These are phyloP conservation scores for Albatrellus sp. DNA, from an alignment of 1,284 basidiomycete species.

Conservation along the genomic window DNA sequence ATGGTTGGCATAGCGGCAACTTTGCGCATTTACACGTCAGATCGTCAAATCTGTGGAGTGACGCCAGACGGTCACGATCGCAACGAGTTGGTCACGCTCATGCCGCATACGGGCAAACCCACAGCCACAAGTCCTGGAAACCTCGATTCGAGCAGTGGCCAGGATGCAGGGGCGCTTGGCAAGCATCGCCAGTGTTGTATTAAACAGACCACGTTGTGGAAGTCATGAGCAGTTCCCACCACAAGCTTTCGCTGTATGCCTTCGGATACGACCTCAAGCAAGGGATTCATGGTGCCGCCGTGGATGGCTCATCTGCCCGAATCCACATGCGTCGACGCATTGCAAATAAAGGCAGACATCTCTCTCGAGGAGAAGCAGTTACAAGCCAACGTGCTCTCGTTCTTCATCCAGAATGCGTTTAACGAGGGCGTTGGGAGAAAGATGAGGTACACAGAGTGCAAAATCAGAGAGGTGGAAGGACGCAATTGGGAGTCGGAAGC, in stretches of 20 bases:
- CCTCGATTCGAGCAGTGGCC: too few species aligned
- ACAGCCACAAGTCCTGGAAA: too few species aligned
- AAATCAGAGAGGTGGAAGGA: conserved; percentile 12
- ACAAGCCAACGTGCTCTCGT: neutral
- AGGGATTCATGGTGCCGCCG: neutral
- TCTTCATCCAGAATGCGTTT: neutral
- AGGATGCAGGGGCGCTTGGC: too few species aligned
- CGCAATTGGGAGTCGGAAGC: conserved; percentile 25
- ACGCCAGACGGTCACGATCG: too few species aligned
- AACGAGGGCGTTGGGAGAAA: neutral
- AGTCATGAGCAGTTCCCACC: too few species aligned
- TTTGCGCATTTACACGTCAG: too few species aligned
- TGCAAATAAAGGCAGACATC: neutral
- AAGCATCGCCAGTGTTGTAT: neutral
- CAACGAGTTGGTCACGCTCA: too few species aligned
- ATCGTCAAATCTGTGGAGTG: too few species aligned
- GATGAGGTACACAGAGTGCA: neutral
- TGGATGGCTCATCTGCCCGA: neutral
- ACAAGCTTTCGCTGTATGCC: too few species aligned
- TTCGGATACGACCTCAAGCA: neutral
- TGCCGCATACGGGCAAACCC: too few species aligned
- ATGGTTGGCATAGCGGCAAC: too few species aligned
- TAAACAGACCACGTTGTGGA: neutral
- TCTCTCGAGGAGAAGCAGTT: conserved; percentile 1
- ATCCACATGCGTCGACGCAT: neutral